A percentile compares a stretch with the other conserved stretches of the same genome.
phyloP scores from a whole-genome alignment of 1,284 basidiomycete species.

The Spongispora temasekensis region DNA sequence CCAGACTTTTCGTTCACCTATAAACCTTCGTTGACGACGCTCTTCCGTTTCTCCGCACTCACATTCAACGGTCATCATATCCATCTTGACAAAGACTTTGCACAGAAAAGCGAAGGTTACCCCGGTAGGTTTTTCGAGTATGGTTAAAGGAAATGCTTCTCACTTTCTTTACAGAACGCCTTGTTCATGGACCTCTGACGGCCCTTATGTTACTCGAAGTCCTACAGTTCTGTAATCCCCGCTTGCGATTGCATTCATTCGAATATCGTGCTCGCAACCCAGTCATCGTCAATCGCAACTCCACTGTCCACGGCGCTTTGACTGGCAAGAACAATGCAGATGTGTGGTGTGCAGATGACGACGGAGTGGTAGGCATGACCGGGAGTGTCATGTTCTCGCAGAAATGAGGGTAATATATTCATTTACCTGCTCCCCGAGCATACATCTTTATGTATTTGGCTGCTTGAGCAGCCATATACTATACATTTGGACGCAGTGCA shows the following conservation, averaged over 20 bases:
- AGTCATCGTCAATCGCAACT: constrained; percentile 61
- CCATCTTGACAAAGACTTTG: constrained; percentile 73
- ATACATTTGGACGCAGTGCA: constrained; percentile 41
- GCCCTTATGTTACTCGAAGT: constrained; percentile 76
- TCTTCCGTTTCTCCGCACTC: constrained; percentile 84
- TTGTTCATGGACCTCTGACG: constrained; percentile 82
- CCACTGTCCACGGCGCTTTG: constrained; percentile 57
- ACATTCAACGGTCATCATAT: constrained; percentile 80
- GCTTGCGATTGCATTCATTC: constrained; percentile 50
- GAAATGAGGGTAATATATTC: constrained; percentile 4
- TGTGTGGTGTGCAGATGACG: constrained; percentile 59
- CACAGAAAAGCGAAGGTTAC: constrained; percentile 70
- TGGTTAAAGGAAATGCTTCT: background rate
- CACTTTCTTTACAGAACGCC: constrained; percentile 51
- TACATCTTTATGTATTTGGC: too few relatives aligned
- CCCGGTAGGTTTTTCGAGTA: constrained; percentile 46
- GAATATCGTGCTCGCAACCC: constrained; percentile 79
- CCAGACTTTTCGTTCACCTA: constrained; percentile 65
- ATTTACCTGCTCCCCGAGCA: too few relatives aligned
- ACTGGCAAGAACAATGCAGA: constrained; percentile 39
- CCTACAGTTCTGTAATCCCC: constrained; percentile 48
- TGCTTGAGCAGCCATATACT: background rate
- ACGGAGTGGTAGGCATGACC: constrained; percentile 73
- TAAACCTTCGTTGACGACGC: constrained; percentile 65
- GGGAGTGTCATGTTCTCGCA: constrained; percentile 42